These are phyloP conservation scores for Apostasia shenzhenica DNA, from an alignment of 106 monocot genomes.

Conservation along the genomic window DNA sequence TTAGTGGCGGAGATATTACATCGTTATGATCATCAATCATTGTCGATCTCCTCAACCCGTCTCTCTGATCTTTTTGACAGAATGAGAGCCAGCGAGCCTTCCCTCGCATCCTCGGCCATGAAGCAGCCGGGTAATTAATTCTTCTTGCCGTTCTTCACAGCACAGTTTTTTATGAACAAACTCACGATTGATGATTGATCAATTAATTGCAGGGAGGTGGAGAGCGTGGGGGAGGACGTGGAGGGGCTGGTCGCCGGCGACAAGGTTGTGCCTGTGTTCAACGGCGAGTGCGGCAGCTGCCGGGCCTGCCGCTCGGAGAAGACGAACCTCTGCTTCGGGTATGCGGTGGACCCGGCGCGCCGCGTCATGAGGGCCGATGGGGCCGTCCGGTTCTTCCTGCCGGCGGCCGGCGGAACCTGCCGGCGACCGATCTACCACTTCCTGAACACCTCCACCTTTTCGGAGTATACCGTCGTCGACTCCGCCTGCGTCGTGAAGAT, in stretches of 20 bases:
- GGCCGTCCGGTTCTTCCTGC: constrained; percentile 35
- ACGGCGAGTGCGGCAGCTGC: constrained; percentile 66
- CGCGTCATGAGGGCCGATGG: constrained; percentile 49
- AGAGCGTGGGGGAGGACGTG: constrained; percentile 81
- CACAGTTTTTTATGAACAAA: neutral
- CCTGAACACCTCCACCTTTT: constrained; percentile 85
- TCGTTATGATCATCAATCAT: neutral
- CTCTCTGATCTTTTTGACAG: constrained; percentile 5
- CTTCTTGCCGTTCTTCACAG: neutral
- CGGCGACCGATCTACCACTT: constrained; percentile 69
- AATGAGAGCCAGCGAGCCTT: constrained; percentile 44
- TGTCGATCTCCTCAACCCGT: neutral
- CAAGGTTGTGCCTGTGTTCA: constrained; percentile 71
- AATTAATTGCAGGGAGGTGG: constrained; percentile 44
- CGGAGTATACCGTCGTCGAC: constrained; percentile 89
- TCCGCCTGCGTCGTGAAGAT: constrained; percentile 70
- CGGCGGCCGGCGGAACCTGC: neutral
- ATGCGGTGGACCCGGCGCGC: constrained; percentile 39
- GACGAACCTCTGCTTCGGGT: constrained; percentile 48
- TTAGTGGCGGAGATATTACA: neutral
- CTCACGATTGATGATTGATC: neutral
- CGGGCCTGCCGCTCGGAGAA: constrained; percentile 28
- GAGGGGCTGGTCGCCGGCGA: constrained; percentile 54
- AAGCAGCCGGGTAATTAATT: constrained; percentile 57
- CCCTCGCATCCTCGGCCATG: constrained; percentile 75